phyloP scores from a whole-genome alignment of 352 stramenopile species.

The Phytophthora pluvialis region DNA sequence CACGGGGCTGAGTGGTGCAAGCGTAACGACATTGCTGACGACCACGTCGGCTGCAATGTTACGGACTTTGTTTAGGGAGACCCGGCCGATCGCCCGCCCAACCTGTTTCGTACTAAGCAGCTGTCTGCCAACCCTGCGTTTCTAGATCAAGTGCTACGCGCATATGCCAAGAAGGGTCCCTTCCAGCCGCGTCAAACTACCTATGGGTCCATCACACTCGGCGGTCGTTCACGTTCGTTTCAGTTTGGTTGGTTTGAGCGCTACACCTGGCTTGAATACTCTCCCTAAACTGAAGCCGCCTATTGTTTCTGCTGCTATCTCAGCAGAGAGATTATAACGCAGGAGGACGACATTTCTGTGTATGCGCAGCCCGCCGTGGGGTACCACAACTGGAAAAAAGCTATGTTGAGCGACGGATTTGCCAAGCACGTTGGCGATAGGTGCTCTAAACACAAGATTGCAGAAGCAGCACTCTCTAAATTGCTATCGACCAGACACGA shows the following conservation, averaged over 20 bases:
- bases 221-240: neutral
- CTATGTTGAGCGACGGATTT: neutral
- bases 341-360: neutral
- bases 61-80: too few relatives aligned
- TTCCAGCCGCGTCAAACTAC: too few relatives aligned
- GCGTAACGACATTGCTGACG: too few relatives aligned
- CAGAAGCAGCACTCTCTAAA: neutral
- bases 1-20: too few relatives aligned
- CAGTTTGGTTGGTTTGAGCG: neutral
- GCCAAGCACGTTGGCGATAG: neutral
- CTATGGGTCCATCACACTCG: too few relatives aligned
- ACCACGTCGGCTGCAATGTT: too few relatives aligned
- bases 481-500: neutral
- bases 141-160: too few relatives aligned
- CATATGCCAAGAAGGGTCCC: too few relatives aligned
- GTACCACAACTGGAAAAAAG: neutral
- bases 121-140: too few relatives aligned
- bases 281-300: neutral
- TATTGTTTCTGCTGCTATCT: slow-evolving; percentile 1
- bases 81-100: too few relatives aligned
- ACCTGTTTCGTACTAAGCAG: too few relatives aligned
- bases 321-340: neutral
- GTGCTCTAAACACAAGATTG: neutral
- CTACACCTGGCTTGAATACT: neutral
- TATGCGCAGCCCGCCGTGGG: neutral